Conservation (phyloP, 2,329 filamentous ascomycete genomes). For the Fusarium lyarnte region DNA sequence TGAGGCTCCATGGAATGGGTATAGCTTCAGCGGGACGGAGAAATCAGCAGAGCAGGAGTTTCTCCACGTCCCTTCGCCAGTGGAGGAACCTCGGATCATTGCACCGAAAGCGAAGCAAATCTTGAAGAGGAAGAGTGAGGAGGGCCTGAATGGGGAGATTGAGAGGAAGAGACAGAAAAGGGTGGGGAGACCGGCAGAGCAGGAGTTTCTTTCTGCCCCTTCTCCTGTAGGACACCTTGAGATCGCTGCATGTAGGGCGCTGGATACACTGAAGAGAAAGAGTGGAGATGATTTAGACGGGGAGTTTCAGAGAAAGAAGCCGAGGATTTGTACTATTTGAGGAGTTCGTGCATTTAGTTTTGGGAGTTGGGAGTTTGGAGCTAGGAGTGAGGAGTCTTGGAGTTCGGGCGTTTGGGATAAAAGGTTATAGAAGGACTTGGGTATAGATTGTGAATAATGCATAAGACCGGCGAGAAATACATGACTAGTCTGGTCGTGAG, state of each 20-base stretch:
- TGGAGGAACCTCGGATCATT: not conserved
- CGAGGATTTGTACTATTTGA: not conserved
- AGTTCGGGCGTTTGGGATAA: not conserved
- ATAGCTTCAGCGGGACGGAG: not conserved
- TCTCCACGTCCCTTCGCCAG: not conserved
- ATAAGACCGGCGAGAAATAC: not conserved
- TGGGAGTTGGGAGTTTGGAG: not conserved
- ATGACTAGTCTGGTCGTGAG: too few species aligned
- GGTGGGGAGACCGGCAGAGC: not conserved
- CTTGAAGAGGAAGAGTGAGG: not conserved
- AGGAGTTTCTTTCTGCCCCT: not conserved
- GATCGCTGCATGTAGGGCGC: not conserved
- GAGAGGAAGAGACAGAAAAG: not conserved
- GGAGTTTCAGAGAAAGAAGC: not conserved
- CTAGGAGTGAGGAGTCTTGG: not conserved
- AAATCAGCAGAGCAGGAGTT: not conserved
- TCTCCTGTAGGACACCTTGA: fast-evolving
- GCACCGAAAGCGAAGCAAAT: not conserved
- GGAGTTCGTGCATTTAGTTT: not conserved
- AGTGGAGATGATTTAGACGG: not conserved
- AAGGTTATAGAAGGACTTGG: too few species aligned
- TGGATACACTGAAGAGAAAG: not conserved
- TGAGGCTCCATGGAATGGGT: not conserved
- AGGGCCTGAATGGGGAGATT: fast-evolving
- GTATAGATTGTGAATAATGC: not conserved